phyloP scores from a whole-genome alignment of 2,329 filamentous ascomycete species.

The Chaetomium sp. region DNA sequence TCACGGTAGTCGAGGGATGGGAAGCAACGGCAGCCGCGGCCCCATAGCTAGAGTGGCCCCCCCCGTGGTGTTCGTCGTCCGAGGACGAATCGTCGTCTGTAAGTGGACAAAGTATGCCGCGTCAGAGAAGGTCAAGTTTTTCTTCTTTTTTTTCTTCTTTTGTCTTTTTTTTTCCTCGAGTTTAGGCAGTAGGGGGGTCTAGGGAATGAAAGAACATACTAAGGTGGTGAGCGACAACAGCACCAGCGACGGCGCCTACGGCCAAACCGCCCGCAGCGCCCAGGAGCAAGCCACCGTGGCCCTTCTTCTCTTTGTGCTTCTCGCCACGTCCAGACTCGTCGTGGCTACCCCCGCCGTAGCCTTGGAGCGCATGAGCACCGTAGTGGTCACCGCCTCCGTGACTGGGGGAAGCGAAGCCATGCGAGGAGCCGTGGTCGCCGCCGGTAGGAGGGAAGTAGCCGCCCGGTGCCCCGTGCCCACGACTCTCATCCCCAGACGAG shows the following conservation, averaged over 20 bases:
- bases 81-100: constrained; percentile 15
- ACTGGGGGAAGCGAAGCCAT: no score
- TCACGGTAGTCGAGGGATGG: constrained; percentile 12
- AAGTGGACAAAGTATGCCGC: not conserved
- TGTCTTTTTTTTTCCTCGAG: no score
- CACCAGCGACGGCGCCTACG: constrained; percentile 50
- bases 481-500: constrained; percentile 10
- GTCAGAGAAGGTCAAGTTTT: no score
- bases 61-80: constrained; percentile 15
- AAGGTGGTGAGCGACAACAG: constrained; percentile 48
- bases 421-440: no score
- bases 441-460: not conserved
- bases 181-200: not conserved
- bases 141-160: no score
- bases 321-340: not conserved
- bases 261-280: constrained; percentile 53
- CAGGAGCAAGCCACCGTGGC: constrained; percentile 45
- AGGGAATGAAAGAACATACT: constrained; percentile 35
- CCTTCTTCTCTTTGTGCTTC: constrained; percentile 35
- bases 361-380: not conserved
- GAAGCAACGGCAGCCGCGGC: constrained; percentile 3
- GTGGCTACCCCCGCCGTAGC: not conserved
- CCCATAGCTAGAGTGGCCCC: constrained; percentile 1
- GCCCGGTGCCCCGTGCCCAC: constrained; percentile 4
- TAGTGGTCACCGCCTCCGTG: not conserved